phyloP scores from a whole-genome alignment of 768 basidiomycete genomes.

The Sporobolomyces pararoseus region DNA sequence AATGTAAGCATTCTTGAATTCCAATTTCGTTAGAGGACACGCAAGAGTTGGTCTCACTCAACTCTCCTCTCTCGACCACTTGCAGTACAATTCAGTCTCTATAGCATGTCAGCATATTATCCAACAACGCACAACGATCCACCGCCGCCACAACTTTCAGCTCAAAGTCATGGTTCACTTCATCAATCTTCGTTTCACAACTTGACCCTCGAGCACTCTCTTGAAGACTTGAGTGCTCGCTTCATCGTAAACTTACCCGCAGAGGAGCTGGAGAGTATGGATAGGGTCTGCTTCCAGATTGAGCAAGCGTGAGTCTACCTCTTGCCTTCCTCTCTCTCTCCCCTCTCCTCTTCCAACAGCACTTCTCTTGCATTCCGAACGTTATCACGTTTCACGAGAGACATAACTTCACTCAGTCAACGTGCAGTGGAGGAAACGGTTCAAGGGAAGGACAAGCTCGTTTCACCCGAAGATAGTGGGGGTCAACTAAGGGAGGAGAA shows the following conservation, averaged over 20 bases:
- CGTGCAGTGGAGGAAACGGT: no score
- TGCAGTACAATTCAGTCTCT: neutral
- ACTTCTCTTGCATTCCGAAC: no score
- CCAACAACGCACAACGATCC: neutral
- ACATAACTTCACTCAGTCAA: no score
- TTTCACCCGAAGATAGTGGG: no score
- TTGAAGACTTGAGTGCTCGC: conserved; percentile 52
- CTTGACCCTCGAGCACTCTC: conserved; percentile 22
- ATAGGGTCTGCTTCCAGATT: conserved; percentile 95
- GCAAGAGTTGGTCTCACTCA: no score
- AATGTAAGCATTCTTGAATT: no score
- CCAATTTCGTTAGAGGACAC: no score
- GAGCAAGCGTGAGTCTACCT: conserved; percentile 96
- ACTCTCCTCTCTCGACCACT: neutral
- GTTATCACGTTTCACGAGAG: no score
- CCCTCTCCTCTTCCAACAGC: neutral
- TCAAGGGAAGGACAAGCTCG: no score
- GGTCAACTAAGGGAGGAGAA: no score
- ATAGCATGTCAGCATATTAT: neutral
- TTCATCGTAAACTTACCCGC: conserved; percentile 95
- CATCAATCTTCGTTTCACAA: conserved; percentile 29
- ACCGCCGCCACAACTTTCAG: neutral
- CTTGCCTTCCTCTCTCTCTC: neutral
- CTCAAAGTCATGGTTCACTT: neutral
- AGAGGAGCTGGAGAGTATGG: conserved; percentile 82